Evolutionary conservation across 805 yeast genomes (phyloP).

Genomic region (Candida hispaniensis): DNA sequence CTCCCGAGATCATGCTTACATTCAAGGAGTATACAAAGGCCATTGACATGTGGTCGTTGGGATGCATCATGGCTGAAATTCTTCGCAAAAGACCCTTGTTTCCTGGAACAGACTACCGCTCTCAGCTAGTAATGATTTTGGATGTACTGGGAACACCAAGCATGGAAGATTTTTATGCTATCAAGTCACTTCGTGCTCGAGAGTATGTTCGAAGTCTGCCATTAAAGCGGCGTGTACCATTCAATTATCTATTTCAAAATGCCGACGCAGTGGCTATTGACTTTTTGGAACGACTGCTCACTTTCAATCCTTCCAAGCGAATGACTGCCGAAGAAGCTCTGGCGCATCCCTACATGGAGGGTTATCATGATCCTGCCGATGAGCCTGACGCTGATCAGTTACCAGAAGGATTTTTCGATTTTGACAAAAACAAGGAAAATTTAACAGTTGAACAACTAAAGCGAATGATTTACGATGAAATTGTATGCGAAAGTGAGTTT

Average conservation of each 20-base stretch:
- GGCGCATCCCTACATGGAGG: conserved; percentile 69
- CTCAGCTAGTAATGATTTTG: conserved; percentile 76
- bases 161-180: conserved; percentile 51
- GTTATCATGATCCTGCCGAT: conserved; percentile 92
- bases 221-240: conserved; percentile 50
- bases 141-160: conserved; percentile 82
- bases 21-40: conserved; percentile 90
- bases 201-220: conserved; percentile 81
- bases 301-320: conserved; percentile 74
- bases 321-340: conserved; percentile 79
- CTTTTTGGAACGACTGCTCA: conserved; percentile 53
- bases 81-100: conserved; percentile 76
- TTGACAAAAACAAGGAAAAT: conserved; percentile 74
- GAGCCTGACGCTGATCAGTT: conserved; percentile 81
- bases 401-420: conserved; percentile 79
- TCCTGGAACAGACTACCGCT: conserved; percentile 90
- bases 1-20: conserved; percentile 95
- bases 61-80: conserved; percentile 90
- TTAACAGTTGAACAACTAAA: conserved; percentile 68
- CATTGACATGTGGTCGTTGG: conserved; percentile 94
- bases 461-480: conserved; percentile 67
- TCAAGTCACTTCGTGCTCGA: conserved; percentile 64
- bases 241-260: conserved; percentile 34
- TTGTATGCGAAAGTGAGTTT: no score
- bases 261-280: conserved; percentile 63